Percentiles rank a stretch among this genome's conserved stretches.
phyloP scores from a whole-genome alignment of 1,284 basidiomycete species.

The Austropuccinia psidii region DNA sequence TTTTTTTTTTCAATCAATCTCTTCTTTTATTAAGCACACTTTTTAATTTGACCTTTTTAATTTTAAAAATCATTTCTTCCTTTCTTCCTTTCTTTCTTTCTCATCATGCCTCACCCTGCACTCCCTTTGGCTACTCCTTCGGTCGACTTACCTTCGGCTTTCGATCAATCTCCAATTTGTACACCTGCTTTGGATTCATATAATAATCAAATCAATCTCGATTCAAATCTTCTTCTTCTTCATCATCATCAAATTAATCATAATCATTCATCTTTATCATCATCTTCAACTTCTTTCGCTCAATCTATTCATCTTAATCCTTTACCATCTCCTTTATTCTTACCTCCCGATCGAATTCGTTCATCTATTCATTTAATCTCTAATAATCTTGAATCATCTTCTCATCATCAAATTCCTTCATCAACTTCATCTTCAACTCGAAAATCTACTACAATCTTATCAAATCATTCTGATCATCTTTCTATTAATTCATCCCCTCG shows the following conservation, averaged over 20 bases:
- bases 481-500: neutral
- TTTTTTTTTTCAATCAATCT: no score
- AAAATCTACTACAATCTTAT: neutral
- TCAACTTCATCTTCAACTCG: neutral
- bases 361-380: neutral
- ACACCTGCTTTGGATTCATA: neutral
- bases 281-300: neutral
- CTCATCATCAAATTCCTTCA: neutral
- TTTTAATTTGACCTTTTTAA: neutral
- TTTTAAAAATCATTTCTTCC: neutral
- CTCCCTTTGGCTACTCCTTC: conserved; percentile 13
- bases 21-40: neutral
- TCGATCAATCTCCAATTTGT: conserved; percentile 14
- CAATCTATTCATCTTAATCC: neutral
- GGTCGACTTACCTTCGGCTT: conserved; percentile 6
- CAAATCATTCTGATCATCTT: neutral
- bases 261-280: neutral
- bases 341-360: neutral
- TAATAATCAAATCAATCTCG: neutral
- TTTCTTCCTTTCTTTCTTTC: neutral
- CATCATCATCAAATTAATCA: no score
- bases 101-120: conserved; percentile 13
- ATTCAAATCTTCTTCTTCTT: no score
- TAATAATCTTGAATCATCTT: neutral
- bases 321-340: neutral